phyloP scores from a whole-genome alignment of 139 green algal genomes.

The Volvox reticuliferus region DNA sequence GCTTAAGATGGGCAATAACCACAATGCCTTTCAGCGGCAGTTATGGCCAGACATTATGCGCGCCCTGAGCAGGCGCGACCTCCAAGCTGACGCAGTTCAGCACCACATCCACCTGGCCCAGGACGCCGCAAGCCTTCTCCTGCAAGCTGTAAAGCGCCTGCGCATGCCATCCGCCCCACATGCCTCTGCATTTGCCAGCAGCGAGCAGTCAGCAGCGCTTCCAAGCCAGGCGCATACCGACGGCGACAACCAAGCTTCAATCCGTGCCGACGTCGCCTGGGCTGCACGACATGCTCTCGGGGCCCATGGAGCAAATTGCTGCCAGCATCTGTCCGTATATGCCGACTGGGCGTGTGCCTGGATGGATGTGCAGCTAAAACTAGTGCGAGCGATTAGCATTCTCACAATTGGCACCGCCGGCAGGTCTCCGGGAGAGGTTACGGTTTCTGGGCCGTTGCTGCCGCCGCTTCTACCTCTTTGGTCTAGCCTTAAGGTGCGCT shows the following conservation, averaged over 20 bases:
- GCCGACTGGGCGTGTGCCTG: background rate
- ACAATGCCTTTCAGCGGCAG: too few relatives aligned
- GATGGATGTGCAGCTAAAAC: background rate
- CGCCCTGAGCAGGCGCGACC: background rate
- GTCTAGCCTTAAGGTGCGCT: conserved; percentile 1
- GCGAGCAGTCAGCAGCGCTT: too few relatives aligned
- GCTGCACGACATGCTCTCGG: background rate
- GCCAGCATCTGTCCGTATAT: background rate
- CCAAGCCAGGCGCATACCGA: too few relatives aligned
- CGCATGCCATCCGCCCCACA: too few relatives aligned
- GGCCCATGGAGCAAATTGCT: background rate
- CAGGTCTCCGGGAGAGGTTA: too few relatives aligned
- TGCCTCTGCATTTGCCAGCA: background rate
- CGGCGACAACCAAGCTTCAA: background rate
- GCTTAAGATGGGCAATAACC: too few relatives aligned
- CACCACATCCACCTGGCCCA: background rate
- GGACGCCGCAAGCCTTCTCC: background rate
- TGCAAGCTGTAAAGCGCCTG: background rate
- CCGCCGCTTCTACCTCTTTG: conserved; percentile 4
- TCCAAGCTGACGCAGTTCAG: background rate
- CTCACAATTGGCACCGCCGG: background rate
- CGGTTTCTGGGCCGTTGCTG: background rate
- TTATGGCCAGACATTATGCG: background rate
- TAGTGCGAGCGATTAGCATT: background rate
- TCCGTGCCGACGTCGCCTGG: background rate